Evolutionary conservation across 345 rosid genomes (phyloP), one percentile per base, ranked within the genome.

Genomic region (Luvunga scandens): DNA sequence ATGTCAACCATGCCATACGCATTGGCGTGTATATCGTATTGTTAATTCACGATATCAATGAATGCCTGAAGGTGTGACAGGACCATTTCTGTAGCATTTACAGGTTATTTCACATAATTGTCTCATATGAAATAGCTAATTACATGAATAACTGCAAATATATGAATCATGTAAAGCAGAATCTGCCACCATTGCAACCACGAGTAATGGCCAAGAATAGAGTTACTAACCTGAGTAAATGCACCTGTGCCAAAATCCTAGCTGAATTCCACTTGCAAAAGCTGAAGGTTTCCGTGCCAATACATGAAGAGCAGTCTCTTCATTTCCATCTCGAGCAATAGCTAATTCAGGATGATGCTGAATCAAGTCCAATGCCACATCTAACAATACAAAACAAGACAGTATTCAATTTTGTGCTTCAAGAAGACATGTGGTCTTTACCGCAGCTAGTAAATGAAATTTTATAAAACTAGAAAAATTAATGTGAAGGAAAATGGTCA

Each of bases 341-440:
- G 88, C 87, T 81, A 87, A 76, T n/a, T 69, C 50, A 7, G 87
- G 88, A n/a, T 78, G 69, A 55, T 60, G 45, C 66, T 64, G 78
- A 72, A 87, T 76, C 34, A 87, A 76, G 68, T 39, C 53, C 18
- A 83, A 71, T 1, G 90, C 90, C 57, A 82, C 73, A 73, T 85
- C 90, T 85, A 61, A 22, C 19, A 7, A 72, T 25, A 63, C 42
- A 75, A 63, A 60, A 66, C 45, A 5, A 24, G 16, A 78, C 6
- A n/a, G 13, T 33, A 53, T 31, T 72, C 8, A 66, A 19, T 25
- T 64, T 27, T 5, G 16, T 63, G 9, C 48, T 28, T 27, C 28
- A 48, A 7, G 53, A 55, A 67, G 36, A 60, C 21, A 36, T 56
- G 24, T 3, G 59, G 18, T 69, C 21, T 27, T 10, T 42, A 30